Conservation (phyloP, 2,329 filamentous ascomycete genomes). For the Biscogniauxia sp. region DNA sequence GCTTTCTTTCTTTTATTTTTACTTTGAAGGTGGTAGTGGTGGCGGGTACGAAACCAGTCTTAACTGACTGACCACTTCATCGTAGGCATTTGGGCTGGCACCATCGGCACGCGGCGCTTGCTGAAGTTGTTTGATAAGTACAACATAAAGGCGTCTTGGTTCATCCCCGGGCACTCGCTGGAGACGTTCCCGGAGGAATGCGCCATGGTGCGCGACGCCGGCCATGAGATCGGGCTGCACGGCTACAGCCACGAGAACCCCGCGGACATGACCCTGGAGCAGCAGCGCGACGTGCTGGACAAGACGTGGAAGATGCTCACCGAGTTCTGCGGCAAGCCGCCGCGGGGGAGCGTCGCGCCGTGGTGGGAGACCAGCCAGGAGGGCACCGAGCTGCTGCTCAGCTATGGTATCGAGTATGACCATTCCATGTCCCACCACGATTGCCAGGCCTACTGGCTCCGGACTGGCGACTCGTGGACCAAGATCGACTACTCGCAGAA, state of each 20-base stretch:
- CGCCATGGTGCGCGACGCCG: conserved; percentile 57
- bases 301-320: conserved; percentile 71
- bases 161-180: conserved; percentile 51
- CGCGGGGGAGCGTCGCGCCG: conserved; percentile 69
- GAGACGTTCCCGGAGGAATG: conserved; percentile 68
- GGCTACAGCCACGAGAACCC: conserved; percentile 77
- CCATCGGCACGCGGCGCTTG: conserved; percentile 61
- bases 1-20: no score
- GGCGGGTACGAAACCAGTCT: not conserved
- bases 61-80: not conserved
- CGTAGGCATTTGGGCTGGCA: conserved; percentile 61
- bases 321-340: conserved; percentile 69
- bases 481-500: conserved; percentile 66
- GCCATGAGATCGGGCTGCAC: conserved; percentile 63
- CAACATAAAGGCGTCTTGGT: conserved; percentile 54
- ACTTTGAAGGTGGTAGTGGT: no score
- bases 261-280: conserved; percentile 67
- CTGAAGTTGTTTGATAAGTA: conserved; percentile 53
- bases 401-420: conserved; percentile 69
- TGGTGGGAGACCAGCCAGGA: conserved; percentile 72
- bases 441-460: conserved; percentile 61
- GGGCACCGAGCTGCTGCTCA: conserved; percentile 61
- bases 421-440: conserved; percentile 67
- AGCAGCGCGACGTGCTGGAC: conserved; percentile 72
- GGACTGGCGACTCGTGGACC: conserved; percentile 64